These are phyloP conservation scores for Lepidium aucheri DNA, from an alignment of 345 rosid species.

Conservation along the genomic window DNA sequence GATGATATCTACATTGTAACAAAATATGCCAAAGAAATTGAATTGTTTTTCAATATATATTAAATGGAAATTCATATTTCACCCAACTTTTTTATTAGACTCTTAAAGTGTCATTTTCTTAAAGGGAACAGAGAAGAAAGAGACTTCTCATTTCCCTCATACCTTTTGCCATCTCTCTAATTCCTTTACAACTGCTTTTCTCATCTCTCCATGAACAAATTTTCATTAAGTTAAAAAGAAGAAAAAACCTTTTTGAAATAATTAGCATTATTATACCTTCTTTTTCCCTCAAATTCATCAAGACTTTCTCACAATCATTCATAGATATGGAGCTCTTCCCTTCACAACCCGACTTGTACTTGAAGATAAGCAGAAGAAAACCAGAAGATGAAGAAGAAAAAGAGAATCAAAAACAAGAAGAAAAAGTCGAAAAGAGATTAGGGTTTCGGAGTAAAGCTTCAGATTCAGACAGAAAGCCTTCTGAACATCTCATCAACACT, in stretches of 20 bases:
- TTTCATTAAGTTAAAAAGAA: conserved; percentile 11
- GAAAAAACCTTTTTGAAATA: conserved; percentile 10
- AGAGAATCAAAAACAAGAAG: conserved; percentile 9
- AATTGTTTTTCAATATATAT: conserved; percentile 5
- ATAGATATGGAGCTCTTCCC: conserved; percentile 29
- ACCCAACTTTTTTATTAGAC: conserved; percentile 32
- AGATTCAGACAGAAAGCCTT: conserved; percentile 15
- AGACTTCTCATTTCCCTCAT: conserved; percentile 27
- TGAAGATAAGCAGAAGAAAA: conserved; percentile 15
- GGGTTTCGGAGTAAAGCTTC: conserved; percentile 23
- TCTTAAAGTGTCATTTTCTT: conserved; percentile 26
- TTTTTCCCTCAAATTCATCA: conserved; percentile 8
- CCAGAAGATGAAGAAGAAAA: not conserved
- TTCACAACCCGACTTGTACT: conserved; percentile 28
- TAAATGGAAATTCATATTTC: conserved; percentile 28
- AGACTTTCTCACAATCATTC: conserved; percentile 3
- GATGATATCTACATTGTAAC: conserved; percentile 29
- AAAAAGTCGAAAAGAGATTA: conserved; percentile 7
- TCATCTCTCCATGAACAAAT: conserved; percentile 21
- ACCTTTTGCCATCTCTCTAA: conserved; percentile 22
- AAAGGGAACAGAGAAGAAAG: conserved; percentile 32
- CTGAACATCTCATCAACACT: not conserved
- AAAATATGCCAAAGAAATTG: conserved; percentile 16
- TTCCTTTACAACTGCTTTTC: conserved; percentile 23
- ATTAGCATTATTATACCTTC: not conserved